These are phyloP conservation scores for Penicillium psychrosexuale DNA, from an alignment of 2,329 filamentous ascomycete genomes.

Conservation along the genomic window DNA sequence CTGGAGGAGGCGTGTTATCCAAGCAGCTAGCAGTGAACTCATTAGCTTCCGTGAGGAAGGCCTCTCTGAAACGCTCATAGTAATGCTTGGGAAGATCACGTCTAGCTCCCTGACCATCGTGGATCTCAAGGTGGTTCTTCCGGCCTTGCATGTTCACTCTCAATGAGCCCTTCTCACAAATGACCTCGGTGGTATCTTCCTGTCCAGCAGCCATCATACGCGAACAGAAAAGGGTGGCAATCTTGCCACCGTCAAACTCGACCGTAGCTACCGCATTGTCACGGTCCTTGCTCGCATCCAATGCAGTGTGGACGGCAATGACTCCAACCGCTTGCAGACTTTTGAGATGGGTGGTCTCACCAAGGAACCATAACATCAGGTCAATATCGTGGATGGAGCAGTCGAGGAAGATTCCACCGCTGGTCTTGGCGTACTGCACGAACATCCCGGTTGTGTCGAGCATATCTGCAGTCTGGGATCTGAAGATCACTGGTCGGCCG, in stretches of 20 bases:
- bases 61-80: slow-evolving; percentile 26
- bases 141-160: slow-evolving; percentile 33
- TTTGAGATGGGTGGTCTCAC: slow-evolving; percentile 36
- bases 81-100: slow-evolving; percentile 23
- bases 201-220: slow-evolving; percentile 45
- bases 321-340: slow-evolving; percentile 37
- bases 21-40: slow-evolving; percentile 20
- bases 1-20: slow-evolving; percentile 2
- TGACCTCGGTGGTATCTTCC: slow-evolving; percentile 45
- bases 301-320: slow-evolving; percentile 36
- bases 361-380: slow-evolving; percentile 43
- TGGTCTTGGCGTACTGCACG: slow-evolving; percentile 41
- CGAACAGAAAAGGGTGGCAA: slow-evolving; percentile 46
- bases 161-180: slow-evolving; percentile 41
- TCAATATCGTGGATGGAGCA: slow-evolving; percentile 47
- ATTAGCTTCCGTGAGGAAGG: slow-evolving; percentile 27
- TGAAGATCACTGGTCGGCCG: slow-evolving; percentile 41
- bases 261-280: slow-evolving; percentile 47
- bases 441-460: slow-evolving; percentile 42
- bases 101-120: slow-evolving; percentile 22
- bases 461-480: slow-evolving; percentile 46
- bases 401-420: slow-evolving; percentile 47
- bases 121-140: slow-evolving; percentile 24
- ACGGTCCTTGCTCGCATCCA: slow-evolving; percentile 40
- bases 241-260: slow-evolving; percentile 45